Percentiles rank a stretch among this genome's conserved stretches.
Evolutionary conservation across 495 filamentous ascomycete genomes (phyloP).

Genomic region (Friedmanniomyces endolithicus): DNA sequence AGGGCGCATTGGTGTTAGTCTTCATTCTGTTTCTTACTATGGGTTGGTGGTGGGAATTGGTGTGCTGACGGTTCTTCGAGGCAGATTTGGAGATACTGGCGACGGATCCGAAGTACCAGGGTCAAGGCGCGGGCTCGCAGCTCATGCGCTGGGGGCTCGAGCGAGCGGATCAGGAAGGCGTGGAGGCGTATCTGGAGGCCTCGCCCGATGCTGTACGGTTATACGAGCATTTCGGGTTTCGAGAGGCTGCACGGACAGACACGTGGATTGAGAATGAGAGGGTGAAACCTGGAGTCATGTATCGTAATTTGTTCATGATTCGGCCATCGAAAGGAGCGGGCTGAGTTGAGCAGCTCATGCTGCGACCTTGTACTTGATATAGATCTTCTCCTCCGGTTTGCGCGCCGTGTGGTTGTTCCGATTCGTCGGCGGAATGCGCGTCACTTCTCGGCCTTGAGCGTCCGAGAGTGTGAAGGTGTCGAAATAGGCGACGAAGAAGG

Average conservation of each 20-base stretch:
- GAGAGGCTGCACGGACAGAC: constrained; percentile 10
- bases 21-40: neutral
- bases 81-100: constrained; percentile 22
- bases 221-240: constrained; percentile 19
- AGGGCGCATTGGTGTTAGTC: constrained; percentile 19
- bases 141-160: constrained; percentile 26
- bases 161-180: constrained; percentile 16
- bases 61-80: neutral
- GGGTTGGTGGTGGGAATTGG: no score
- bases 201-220: constrained; percentile 13
- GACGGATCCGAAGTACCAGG: constrained; percentile 22
- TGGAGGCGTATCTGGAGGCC: constrained; percentile 21
- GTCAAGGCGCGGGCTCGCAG: constrained; percentile 23
- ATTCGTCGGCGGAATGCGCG: neutral
- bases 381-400: constrained; percentile 3
- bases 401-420: constrained; percentile 2
- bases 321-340: neutral
- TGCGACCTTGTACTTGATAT: constrained; percentile 2
- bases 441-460: neutral
- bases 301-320: constrained; percentile 17
- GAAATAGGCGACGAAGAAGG: constrained; percentile 29
- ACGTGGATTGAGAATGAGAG: constrained; percentile 16
- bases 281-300: constrained; percentile 8
- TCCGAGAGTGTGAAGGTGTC: neutral
- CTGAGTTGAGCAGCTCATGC: neutral